Base-by-base conservation (phyloP, 805 yeast species). In the Ogataea nonfermentans region DNA sequence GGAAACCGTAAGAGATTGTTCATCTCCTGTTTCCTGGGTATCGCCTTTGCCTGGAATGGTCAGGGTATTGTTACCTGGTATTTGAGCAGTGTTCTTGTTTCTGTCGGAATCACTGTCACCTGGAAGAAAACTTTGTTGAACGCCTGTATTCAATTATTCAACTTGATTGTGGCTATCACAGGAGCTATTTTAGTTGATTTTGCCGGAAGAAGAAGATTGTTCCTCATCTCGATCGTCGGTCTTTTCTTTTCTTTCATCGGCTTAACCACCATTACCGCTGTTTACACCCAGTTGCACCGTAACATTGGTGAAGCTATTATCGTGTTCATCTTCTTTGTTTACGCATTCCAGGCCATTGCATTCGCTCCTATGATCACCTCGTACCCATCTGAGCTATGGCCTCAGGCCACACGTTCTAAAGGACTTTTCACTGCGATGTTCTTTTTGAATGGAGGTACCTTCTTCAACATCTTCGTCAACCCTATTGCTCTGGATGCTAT, bases 41-140 rank as follows among this genome's bases (percentile, higher is more conserved):
- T 51, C 13, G 53, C 68, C 43, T 61, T 59, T 62, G 69, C 64
- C 35, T 56, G 67, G 38, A 66, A 69, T 8, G 76, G 76, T 48
- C 69, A 68, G 48, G 71, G 71, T 41, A 58, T 70, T 39, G 72
- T 71, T 12, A 62, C 71, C 7, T 68, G 67, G 62, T 70, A 70
- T 55, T 53, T 71, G 43, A 64, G n/a, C 40, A 48, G 11, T 68
- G 81, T 76, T 12, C 64, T 77, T 47, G 53, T 59, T 42, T 68
- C 77, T 17, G 74, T 77, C 53, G 81, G 82, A 43, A 71, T 76
- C 50, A 72, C 73, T 32, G 65, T 63, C n/a, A 59, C 66, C 17
- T 58, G 58, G 34, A 57, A 61, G 40, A 76, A 76, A 56, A 65
- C 75, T 40, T 55, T 70, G 35, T 67, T 75, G 53, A 76, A 76